phyloP scores from a whole-genome alignment of 192 early-diverging fungal species.

The Funneliformis mosseae region DNA sequence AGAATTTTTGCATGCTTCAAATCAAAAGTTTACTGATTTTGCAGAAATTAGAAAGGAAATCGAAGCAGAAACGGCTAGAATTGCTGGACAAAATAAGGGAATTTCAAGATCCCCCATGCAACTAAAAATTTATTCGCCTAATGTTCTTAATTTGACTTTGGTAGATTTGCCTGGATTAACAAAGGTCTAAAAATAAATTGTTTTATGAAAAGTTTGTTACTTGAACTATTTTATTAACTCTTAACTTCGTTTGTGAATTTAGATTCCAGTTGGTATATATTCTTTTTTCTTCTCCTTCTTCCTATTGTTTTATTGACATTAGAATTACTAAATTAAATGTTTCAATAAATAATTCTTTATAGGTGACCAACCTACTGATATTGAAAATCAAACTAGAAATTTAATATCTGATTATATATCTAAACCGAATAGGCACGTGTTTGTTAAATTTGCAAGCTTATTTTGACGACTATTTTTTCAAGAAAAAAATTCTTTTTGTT shows the following conservation, averaged over 20 bases:
- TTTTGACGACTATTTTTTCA: no score
- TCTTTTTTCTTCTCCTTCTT: conserved; percentile 19
- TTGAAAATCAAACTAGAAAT: conserved; percentile 77
- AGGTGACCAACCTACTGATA: conserved; percentile 83
- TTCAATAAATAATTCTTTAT: conserved; percentile 35
- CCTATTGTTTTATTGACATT: no score
- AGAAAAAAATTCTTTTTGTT: no score
- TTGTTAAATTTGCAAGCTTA: neutral
- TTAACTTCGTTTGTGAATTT: neutral
- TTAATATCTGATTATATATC: conserved; percentile 78
- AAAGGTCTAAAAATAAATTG: conserved; percentile 53
- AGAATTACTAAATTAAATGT: neutral
- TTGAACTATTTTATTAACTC: neutral
- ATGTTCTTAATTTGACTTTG: conserved; percentile 79
- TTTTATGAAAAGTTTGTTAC: neutral
- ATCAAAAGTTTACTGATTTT: conserved; percentile 79
- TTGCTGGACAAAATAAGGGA: conserved; percentile 80
- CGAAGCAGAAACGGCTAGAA: conserved; percentile 75
- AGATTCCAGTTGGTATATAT: conserved; percentile 51
- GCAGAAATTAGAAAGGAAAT: conserved; percentile 77
- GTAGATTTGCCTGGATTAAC: conserved; percentile 85
- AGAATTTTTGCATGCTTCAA: conserved; percentile 76
- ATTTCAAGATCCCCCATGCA: conserved; percentile 78
- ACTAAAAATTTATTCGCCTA: conserved; percentile 73
- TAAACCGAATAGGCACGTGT: conserved; percentile 70